Base-by-base conservation (phyloP, 176 grass and related monocot genomes). In the Lolium rigidum region DNA sequence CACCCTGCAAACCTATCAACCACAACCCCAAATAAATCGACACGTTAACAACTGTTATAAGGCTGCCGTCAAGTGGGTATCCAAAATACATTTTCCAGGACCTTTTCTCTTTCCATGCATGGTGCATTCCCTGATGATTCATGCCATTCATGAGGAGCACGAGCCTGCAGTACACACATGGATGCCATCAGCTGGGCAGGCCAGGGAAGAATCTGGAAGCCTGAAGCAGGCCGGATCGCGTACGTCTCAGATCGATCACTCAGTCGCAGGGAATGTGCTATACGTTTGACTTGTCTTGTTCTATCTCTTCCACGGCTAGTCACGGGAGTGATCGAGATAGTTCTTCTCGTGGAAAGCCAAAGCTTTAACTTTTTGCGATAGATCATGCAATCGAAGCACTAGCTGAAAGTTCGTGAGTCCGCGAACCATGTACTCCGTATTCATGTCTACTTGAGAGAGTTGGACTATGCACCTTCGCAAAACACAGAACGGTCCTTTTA, bases 41-140 rank as follows among this genome's bases (percentile, higher is more conserved):
- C 88, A 86, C 71, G 79, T 67, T n/a, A 17, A 35, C 41, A 56
- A 11, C 39, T 49, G 15, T 60, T 24, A 2, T 9, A 21, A 61
- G 75, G 68, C 39, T 76, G 80, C 67, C 67, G 76, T 87, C 89
- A 83, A 91, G 85, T 87, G 89, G 81, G 37, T 25, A 22, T 74
- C 22, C 14, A 7, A 52, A 18, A 43, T 14, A 5, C 63, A 58
- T 28, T 25, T 49, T 47, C 35, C 7, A 25, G 14, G 4, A 5
- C 37, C 15, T 17, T 80, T 37, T 8, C 5, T 1, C 55, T 70
- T 26, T 28, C 13, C 37, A 25, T 62, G 50, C 56, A n/a, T 37
- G 73, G 24, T 54, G 73, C 48, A 51, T 49, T 51, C 24, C 24
- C 15, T 28, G 11, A 16, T 44, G 76, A 66, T 65, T 63, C 55